Base-by-base conservation (phyloP, 306 rosid genomes). In the Cicer arietinum region DNA sequence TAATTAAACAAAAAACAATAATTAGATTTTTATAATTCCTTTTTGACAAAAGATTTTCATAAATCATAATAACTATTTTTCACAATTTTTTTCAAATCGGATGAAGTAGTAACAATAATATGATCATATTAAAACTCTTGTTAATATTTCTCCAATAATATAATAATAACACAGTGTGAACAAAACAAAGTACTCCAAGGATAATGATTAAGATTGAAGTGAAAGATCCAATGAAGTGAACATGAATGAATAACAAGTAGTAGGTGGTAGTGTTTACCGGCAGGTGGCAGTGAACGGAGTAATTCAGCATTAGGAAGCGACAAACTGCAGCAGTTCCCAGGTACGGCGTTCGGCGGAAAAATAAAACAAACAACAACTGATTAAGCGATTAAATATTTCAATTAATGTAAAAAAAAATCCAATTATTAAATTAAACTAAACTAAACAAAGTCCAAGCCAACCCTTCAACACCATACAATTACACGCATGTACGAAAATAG, bases 311-410 rank as follows among this genome's bases (percentile, higher is more conserved):
- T 73, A 74, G 81, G 86, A 87, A 45, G 81, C 90, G 83, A 90
- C 92, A 83, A 87, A 84, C 17, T 50, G 80, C 88, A 76, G 84
- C 97, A 87, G 85, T 89, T 89, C 90, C 92, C 89, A 94, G 87
- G 91, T 90, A 89, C 96, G 96, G 97, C 92, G 95, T 85, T 92
- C 97, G 97, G 99, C 95, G 97, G 81, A 84, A 86, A 88, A 82
- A 72, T 58, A 56, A 37, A 39, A 40, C 30, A 25, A 17, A 25
- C 8, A 17, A 56, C 64, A 73, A 18, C 63, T 37, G 1, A 37
- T 40, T 12, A 73, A 59, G 25, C 75, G 11, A 69, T 63, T 64
- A 37, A 70, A 46, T 37, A 69, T 18, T 54, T 22, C 14, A 12
- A 48, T 51, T 25, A 12, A 18, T 59, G 37, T 30, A 3, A 30